Conservation (phyloP, 257 asterid genomes). For the Avicennia marina region DNA sequence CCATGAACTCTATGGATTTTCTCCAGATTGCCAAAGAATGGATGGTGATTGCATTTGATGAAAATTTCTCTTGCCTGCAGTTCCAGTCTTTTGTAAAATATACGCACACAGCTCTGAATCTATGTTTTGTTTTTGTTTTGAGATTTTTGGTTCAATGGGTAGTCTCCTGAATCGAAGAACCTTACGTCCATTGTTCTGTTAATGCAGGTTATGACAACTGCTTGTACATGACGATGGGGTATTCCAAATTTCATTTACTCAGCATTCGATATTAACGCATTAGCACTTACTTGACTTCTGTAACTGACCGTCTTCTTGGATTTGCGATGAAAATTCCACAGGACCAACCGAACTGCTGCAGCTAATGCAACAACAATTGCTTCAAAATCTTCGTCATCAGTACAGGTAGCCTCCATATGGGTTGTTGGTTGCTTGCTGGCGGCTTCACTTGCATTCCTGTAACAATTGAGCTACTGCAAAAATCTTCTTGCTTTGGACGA, state of each 20-base stretch:
- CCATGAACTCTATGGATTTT: too few species aligned
- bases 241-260: conserved; percentile 3
- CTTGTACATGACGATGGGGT: conserved; percentile 65
- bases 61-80: too few species aligned
- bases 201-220: conserved; percentile 86
- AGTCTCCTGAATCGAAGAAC: too few species aligned
- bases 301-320: background rate
- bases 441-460: conserved; percentile 36
- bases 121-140: too few species aligned
- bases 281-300: background rate
- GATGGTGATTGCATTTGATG: too few species aligned
- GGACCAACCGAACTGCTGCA: conserved; percentile 55
- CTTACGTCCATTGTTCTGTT: conserved; percentile 3
- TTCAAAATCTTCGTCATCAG: conserved; percentile 43
- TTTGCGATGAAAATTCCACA: conserved; percentile 20
- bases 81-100: too few species aligned
- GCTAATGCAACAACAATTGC: conserved; percentile 37
- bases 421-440: conserved; percentile 31
- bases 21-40: too few species aligned
- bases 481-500: too few species aligned
- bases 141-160: too few species aligned
- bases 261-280: background rate
- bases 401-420: conserved; percentile 8
- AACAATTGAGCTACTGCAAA: too few species aligned
- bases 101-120: too few species aligned